Evolutionary conservation across 192 early-diverging fungal species (phyloP), one percentile per base, ranked within the genome.

Genomic region (Dissophora globulifera): DNA sequence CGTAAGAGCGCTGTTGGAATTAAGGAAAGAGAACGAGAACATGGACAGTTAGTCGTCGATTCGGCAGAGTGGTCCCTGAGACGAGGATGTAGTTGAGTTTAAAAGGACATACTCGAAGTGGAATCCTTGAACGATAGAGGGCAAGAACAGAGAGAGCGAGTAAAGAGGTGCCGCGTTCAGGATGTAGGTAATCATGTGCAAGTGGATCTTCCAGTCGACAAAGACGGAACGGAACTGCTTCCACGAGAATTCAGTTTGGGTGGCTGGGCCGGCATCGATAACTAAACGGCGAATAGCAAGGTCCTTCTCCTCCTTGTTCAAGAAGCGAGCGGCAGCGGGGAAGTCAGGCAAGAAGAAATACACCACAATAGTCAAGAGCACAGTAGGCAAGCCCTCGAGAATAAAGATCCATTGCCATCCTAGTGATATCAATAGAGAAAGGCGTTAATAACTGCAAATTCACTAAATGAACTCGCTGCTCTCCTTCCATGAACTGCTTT

Each of bases 391-490:
- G 19, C 90, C 92, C 60, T 89, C 87, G 22, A 88, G 63, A 52
- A 93, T 79, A 67, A 91, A 91, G 27, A 92, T 79, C 83, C 83
- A 88, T 42, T 83, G 86, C 88, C 88, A 90, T 2, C 81, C 81
- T 60, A 47, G 45, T 33, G 20, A 27, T 49, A 23, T 20, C 10
- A 8, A 29, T 50, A 12, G 0, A 32, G n/a, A 19, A 29, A 23
- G 46, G 22, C 25, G 54, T 26, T 38, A 42, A 22, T 42, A 12
- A 58, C 7, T 26, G 5, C 4, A 30, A 35, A 22, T n/a, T n/a
- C n/a, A n/a, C n/a, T n/a, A n/a, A n/a, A n/a, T n/a, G n/a, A n/a
- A n/a, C n/a, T n/a, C n/a, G n/a, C n/a, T n/a, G n/a, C n/a, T n/a
- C n/a, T n/a, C n/a, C n/a, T n/a, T n/a, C n/a, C n/a, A n/a, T n/a